phyloP scores from a whole-genome alignment of 768 basidiomycete genomes.

The Termitomyces sp. region DNA sequence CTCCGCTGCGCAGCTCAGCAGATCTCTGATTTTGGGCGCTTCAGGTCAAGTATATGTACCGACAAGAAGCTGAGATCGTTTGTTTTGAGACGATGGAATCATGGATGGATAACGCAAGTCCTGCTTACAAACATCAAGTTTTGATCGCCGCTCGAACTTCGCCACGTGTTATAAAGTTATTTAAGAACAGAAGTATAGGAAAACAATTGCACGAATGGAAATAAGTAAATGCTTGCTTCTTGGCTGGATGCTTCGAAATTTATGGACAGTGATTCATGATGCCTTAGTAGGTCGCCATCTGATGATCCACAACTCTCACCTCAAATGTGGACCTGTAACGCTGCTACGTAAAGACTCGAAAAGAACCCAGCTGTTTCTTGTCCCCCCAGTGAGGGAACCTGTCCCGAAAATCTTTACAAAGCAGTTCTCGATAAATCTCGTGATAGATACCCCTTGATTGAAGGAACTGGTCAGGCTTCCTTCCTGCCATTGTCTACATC shows the following conservation, averaged over 20 bases:
- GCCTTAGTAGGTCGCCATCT: background rate
- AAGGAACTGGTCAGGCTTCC: constrained; percentile 9
- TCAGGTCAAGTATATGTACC: background rate
- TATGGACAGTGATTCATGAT: background rate
- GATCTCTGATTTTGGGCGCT: background rate
- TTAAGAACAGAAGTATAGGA: background rate
- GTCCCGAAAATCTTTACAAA: constrained; percentile 5
- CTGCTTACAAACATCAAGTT: background rate
- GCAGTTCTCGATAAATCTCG: constrained; percentile 7
- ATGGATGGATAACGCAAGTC: no score
- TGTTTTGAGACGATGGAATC: no score
- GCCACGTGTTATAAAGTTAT: background rate
- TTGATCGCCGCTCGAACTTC: background rate
- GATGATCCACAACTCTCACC: background rate
- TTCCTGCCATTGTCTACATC: constrained; percentile 21
- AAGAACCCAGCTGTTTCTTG: background rate
- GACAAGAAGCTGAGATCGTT: background rate
- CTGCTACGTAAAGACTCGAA: constrained; percentile 1
- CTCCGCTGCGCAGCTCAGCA: background rate
- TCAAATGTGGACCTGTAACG: background rate
- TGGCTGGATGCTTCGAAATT: background rate
- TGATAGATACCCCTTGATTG: constrained; percentile 14
- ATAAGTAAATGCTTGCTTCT: background rate
- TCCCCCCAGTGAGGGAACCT: constrained; percentile 5
- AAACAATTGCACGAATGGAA: background rate